These are phyloP conservation scores for Aspergillus floridensis DNA, from an alignment of 2,329 filamentous ascomycete genomes.

Conservation along the genomic window DNA sequence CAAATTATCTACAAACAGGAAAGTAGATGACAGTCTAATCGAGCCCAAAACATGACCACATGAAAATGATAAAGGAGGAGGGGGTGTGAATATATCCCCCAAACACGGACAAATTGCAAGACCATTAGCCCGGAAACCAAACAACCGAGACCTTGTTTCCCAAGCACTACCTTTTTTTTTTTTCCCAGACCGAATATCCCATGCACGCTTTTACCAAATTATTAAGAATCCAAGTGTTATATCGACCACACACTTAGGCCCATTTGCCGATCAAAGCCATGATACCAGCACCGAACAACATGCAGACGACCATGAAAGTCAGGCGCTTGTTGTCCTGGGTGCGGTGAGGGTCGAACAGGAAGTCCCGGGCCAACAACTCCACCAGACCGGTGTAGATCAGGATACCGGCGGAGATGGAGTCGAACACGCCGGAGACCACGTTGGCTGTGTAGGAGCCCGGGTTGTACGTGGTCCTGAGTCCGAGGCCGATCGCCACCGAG, in stretches of 20 bases:
- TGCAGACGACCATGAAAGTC: constrained; percentile 44
- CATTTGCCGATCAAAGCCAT: constrained; percentile 55
- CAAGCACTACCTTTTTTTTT: neutral
- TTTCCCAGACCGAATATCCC: neutral
- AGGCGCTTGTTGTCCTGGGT: constrained; percentile 25
- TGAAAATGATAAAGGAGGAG: too few relatives aligned
- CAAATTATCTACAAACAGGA: too few relatives aligned
- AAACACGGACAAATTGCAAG: too few relatives aligned
- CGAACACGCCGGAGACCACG: constrained; percentile 10
- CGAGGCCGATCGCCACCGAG: constrained; percentile 13
- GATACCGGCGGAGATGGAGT: constrained; percentile 12
- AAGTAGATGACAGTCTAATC: too few relatives aligned
- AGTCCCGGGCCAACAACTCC: constrained; percentile 13
- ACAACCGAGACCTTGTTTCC: neutral
- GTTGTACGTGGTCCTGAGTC: constrained; percentile 13
- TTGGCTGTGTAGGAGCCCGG: constrained; percentile 9
- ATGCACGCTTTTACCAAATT: neutral
- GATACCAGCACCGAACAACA: constrained; percentile 42
- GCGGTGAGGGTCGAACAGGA: constrained; percentile 14
- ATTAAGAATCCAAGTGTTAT: neutral
- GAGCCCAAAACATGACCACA: too few relatives aligned
- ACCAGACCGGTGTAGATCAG: constrained; percentile 13
- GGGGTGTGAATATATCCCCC: too few relatives aligned
- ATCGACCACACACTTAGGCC: constrained; percentile 32
- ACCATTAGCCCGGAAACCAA: too few relatives aligned